phyloP scores from a whole-genome alignment of 148 eudicot species.

The Limonium bicolor region DNA sequence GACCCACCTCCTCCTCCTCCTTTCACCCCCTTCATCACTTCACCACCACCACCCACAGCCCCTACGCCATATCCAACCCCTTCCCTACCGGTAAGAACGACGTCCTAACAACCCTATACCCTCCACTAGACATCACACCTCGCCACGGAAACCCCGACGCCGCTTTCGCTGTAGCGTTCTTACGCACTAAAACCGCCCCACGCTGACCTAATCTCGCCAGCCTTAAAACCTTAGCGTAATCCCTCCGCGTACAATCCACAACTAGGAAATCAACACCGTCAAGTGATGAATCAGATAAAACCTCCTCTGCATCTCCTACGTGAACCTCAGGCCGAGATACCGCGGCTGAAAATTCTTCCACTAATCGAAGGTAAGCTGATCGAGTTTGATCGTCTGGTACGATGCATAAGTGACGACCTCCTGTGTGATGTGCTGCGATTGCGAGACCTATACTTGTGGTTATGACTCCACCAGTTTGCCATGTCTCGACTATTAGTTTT shows the following conservation, averaged over 20 bases:
- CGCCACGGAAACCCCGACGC: slow-evolving; percentile 47
- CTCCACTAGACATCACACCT: slow-evolving; percentile 28
- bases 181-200: slow-evolving; percentile 78
- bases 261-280: slow-evolving; percentile 58
- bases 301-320: slow-evolving; percentile 53
- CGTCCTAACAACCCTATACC: slow-evolving; percentile 43
- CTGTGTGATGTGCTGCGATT: slow-evolving; percentile 44
- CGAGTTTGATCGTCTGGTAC: slow-evolving; percentile 54
- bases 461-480: slow-evolving; percentile 32
- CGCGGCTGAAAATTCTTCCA: slow-evolving; percentile 15
- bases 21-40: neutral
- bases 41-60: slow-evolving; percentile 10
- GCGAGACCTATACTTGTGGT: slow-evolving; percentile 56
- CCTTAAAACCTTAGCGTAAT: slow-evolving; percentile 28
- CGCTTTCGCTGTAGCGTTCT: slow-evolving; percentile 36
- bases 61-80: slow-evolving; percentile 67
- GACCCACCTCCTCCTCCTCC: slow-evolving; percentile 32
- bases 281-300: slow-evolving; percentile 16
- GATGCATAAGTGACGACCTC: slow-evolving; percentile 65
- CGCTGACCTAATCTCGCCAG: slow-evolving; percentile 39
- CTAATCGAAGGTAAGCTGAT: slow-evolving; percentile 21
- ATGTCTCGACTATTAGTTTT: slow-evolving; percentile 58
- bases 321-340: slow-evolving; percentile 29
- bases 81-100: slow-evolving; percentile 66
- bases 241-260: slow-evolving; percentile 29